Percentiles rank a stretch among this genome's conserved stretches.
Conservation (phyloP, 2,329 filamentous ascomycete genomes). For the Aspergillus pseudoglaucus region DNA sequence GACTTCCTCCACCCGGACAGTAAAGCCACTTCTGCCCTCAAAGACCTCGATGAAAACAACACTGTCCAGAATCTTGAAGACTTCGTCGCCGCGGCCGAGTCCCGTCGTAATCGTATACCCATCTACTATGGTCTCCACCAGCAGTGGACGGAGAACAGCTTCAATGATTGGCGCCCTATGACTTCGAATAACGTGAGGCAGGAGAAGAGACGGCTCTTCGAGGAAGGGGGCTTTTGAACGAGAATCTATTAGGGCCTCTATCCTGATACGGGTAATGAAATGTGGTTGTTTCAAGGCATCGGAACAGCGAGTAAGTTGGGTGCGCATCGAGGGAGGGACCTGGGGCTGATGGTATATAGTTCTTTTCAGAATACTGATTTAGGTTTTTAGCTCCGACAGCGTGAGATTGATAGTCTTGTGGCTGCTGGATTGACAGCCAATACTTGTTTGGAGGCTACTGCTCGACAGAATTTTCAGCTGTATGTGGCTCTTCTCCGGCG, state of each 20-base stretch:
- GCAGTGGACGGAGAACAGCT: slow-evolving; percentile 14
- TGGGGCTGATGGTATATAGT: too few species aligned
- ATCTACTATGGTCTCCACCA: slow-evolving; percentile 34
- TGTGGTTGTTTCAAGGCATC: slow-evolving; percentile 27
- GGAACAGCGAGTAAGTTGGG: slow-evolving; percentile 22
- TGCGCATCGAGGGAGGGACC: too few species aligned
- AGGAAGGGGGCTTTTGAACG: slow-evolving; percentile 22
- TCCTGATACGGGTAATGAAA: slow-evolving; percentile 22
- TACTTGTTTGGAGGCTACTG: slow-evolving; percentile 31
- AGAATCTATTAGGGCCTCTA: slow-evolving; percentile 24
- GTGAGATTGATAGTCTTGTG: slow-evolving; percentile 26
- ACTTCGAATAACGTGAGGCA: slow-evolving; percentile 11
- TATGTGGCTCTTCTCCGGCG: background rate
- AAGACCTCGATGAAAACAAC: slow-evolving; percentile 11
- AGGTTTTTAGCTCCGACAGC: slow-evolving; percentile 28
- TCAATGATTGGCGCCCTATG: slow-evolving; percentile 24
- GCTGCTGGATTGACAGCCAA: slow-evolving; percentile 27
- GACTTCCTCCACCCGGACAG: slow-evolving; percentile 15
- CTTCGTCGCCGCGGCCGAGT: slow-evolving; percentile 17
- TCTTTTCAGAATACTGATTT: slow-evolving; percentile 32
- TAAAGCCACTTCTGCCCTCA: slow-evolving; percentile 12
- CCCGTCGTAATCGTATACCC: slow-evolving; percentile 19
- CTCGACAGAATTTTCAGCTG: slow-evolving; percentile 28
- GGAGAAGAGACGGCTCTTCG: slow-evolving; percentile 15
- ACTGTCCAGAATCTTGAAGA: slow-evolving; percentile 14